A percentile compares a stretch with the other conserved stretches of the same genome.
phyloP scores from a whole-genome alignment of 2,329 filamentous ascomycete species.

The Aspergillus aculeatinus region DNA sequence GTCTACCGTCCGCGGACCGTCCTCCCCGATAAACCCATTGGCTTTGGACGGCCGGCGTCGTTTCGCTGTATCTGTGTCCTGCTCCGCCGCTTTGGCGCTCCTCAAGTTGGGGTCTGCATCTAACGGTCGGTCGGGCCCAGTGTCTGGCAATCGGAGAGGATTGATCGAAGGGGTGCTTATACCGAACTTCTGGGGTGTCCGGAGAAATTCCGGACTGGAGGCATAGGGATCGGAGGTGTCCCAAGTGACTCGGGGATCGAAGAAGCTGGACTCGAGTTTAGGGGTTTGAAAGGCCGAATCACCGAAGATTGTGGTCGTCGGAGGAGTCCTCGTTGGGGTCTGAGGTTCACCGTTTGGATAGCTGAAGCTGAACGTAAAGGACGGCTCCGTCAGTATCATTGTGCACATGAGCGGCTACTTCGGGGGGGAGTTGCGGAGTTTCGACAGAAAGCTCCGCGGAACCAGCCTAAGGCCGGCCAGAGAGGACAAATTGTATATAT shows the following conservation, averaged over 20 bases:
- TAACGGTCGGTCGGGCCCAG: slow-evolving; percentile 13
- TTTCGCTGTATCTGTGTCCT: slow-evolving; percentile 36
- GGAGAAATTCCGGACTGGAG: slow-evolving; percentile 47
- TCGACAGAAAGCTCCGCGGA: slow-evolving; percentile 12
- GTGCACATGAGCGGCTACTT: slow-evolving; percentile 13
- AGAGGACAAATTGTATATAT: neutral
- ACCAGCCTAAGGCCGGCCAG: slow-evolving; percentile 7
- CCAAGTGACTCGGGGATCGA: slow-evolving; percentile 48
- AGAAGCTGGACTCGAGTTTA: slow-evolving; percentile 49
- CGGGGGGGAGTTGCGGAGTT: slow-evolving; percentile 1
- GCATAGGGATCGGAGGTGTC: slow-evolving; percentile 48
- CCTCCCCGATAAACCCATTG: slow-evolving; percentile 27
- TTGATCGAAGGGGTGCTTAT: slow-evolving; percentile 36
- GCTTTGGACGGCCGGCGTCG: slow-evolving; percentile 32
- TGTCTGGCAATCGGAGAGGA: slow-evolving; percentile 19
- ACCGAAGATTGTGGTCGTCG: slow-evolving; percentile 36
- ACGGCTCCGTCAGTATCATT: slow-evolving; percentile 36
- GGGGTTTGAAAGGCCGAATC: slow-evolving; percentile 45
- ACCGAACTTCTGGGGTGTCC: slow-evolving; percentile 42
- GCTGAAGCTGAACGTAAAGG: slow-evolving; percentile 44
- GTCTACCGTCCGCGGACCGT: slow-evolving; percentile 34
- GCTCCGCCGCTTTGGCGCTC: slow-evolving; percentile 25
- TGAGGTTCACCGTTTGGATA: slow-evolving; percentile 49
- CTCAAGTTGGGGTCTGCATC: slow-evolving; percentile 16
- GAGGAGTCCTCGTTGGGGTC: slow-evolving; percentile 48